Percentiles rank a stretch among this genome's conserved stretches.
Conservation (phyloP, 768 basidiomycete species). For the Austroboletus festivus region DNA sequence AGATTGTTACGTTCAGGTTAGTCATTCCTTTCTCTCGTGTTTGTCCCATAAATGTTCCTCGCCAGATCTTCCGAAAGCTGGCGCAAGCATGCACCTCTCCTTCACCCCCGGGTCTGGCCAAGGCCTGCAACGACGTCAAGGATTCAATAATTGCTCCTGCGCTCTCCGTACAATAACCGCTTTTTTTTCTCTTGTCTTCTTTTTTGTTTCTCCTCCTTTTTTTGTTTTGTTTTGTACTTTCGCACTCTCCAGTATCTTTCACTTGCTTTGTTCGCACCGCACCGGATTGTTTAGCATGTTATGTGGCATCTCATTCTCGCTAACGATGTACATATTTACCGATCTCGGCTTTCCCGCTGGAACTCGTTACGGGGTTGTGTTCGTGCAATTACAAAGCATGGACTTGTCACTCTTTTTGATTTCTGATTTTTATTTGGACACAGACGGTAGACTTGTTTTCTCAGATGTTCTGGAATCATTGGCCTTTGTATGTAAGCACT, state of each 20-base stretch:
- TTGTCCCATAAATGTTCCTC: not conserved
- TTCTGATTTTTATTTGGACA: constrained; percentile 8
- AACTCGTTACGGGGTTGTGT: constrained; percentile 11
- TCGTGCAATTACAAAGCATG: constrained; percentile 12
- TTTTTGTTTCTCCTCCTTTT: not conserved
- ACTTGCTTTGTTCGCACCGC: constrained; percentile 2
- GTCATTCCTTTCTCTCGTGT: constrained; percentile 1
- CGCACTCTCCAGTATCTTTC: not conserved
- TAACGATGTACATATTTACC: constrained; percentile 10
- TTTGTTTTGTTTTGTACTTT: not conserved
- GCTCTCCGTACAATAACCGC: constrained; percentile 23
- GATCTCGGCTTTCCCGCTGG: constrained; percentile 18
- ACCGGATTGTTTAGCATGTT: constrained; percentile 16
- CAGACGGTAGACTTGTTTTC: constrained; percentile 7
- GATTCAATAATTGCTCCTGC: constrained; percentile 16
- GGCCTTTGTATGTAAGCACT: too few relatives aligned
- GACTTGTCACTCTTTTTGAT: constrained; percentile 14
- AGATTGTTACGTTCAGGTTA: constrained; percentile 40
- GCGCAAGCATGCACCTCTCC: constrained; percentile 18
- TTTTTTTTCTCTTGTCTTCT: not conserved
- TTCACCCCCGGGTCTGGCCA: constrained; percentile 1
- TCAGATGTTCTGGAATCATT: constrained; percentile 2
- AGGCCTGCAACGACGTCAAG: constrained; percentile 21
- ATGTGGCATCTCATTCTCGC: constrained; percentile 8
- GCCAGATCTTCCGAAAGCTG: constrained; percentile 33